Evolutionary conservation across 179 eudicot species (phyloP).

Genomic region (Heliamphora pulchella): DNA sequence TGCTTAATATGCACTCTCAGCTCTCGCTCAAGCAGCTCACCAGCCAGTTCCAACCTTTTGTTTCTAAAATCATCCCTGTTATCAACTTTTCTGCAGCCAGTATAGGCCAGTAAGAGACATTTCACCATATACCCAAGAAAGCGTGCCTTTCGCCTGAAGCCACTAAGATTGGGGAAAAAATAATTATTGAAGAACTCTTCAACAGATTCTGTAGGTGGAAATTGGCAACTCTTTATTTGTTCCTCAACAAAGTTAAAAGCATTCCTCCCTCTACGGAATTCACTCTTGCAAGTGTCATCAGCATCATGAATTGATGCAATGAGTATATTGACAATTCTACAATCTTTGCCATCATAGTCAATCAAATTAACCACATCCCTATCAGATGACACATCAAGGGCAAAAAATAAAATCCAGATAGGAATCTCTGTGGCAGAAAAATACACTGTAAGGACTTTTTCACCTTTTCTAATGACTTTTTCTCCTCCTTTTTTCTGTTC

Average conservation of each 20-base stretch:
- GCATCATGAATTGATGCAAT: slow-evolving; percentile 80
- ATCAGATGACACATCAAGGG: slow-evolving; percentile 70
- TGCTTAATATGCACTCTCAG: slow-evolving; percentile 76
- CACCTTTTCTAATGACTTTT: slow-evolving; percentile 53
- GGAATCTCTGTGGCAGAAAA: slow-evolving; percentile 57
- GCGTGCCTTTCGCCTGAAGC: slow-evolving; percentile 64
- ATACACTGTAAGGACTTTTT: slow-evolving; percentile 54
- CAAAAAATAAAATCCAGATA: slow-evolving; percentile 81
- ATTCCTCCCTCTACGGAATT: slow-evolving; percentile 40
- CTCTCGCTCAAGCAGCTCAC: slow-evolving; percentile 77
- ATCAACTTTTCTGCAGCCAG: slow-evolving; percentile 71
- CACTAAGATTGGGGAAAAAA: slow-evolving; percentile 58
- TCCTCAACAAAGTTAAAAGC: slow-evolving; percentile 43
- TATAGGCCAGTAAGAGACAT: slow-evolving; percentile 58
- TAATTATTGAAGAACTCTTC: slow-evolving; percentile 35
- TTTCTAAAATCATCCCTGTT: slow-evolving; percentile 86
- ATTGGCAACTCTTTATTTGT: slow-evolving; percentile 37
- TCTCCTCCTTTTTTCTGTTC: slow-evolving; percentile 57
- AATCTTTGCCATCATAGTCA: slow-evolving; percentile 48
- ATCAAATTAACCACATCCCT: slow-evolving; percentile 67
- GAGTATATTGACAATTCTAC: slow-evolving; percentile 50
- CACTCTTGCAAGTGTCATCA: slow-evolving; percentile 43
- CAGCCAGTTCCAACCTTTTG: slow-evolving; percentile 78
- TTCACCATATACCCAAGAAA: slow-evolving; percentile 90
- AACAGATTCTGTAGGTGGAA: slow-evolving; percentile 62